Evolutionary conservation across 768 basidiomycete species (phyloP), one percentile per base, ranked within the genome.

Genomic region (Panellus pusillus): DNA sequence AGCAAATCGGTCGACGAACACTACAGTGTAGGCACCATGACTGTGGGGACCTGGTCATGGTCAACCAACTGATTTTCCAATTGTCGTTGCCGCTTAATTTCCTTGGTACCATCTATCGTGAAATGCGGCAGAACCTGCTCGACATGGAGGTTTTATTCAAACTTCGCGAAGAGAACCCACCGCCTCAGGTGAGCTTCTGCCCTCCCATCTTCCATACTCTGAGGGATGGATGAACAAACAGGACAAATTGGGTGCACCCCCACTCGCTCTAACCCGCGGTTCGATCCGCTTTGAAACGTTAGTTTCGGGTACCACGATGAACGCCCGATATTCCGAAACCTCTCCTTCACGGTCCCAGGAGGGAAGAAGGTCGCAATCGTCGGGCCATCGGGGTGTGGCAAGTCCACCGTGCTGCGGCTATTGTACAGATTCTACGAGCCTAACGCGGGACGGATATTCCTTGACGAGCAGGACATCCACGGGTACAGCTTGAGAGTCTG

Each of bases 21-120:
- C 42, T 55, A 40, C 55, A 2, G 20, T 38, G 24, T 28, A 95
- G 95, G 94, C 8, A 93, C 91, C 0, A 98, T 99, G 96, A 97
- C 95, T 4, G 82, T 99, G 19, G 97, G 8, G 97, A 99, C 65
- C 82, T 99, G 13, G 97, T 99, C 61, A 98, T 99, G 96, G 89
- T 97, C 62, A 99, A 99, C 70, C 96, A 98, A 66, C 80, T 99
- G 20, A 93, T 98, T 31, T 99, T 99, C 76, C 97, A 99, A 66
- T 75, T 99, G 0, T 97, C 94, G 0, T 74, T 98, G 29, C 97
- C 97, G 4, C 83, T 99, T 56, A 98, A 98, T 72, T 99, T 99
- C 73, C 74, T 99, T 54, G 97, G 93, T 1, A 92, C 94, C 2
- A 95, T 99, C 47, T 99, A 99, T 65, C 91, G 97, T 44, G 97